These are phyloP conservation scores for Oidiodendron maius DNA, from an alignment of 495 filamentous ascomycete species.

Conservation along the genomic window DNA sequence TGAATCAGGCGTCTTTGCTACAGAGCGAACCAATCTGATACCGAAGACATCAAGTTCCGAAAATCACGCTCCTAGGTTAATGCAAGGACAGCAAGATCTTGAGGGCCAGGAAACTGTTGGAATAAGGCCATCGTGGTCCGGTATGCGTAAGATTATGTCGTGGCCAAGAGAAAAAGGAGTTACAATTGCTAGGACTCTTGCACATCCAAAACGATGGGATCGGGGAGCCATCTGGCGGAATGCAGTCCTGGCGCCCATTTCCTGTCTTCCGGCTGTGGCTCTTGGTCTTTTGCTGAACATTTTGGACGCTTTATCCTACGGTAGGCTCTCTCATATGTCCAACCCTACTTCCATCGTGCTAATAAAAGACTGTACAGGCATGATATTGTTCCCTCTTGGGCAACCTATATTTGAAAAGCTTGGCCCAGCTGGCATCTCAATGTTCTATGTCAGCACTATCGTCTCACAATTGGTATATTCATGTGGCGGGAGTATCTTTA, in stretches of 20 bases:
- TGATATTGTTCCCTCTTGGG: conserved; percentile 92
- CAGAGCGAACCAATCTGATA: conserved; percentile 28
- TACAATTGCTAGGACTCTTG: conserved; percentile 19
- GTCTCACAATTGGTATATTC: conserved; percentile 93
- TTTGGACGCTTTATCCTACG: conserved; percentile 90
- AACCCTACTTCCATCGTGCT: neutral
- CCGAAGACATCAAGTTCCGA: conserved; percentile 1
- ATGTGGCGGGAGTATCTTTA: conserved; percentile 75
- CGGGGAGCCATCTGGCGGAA: conserved; percentile 55
- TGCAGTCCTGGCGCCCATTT: conserved; percentile 58
- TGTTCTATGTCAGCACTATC: conserved; percentile 98
- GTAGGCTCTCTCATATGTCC: conserved; percentile 35
- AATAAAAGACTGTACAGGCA: conserved; percentile 39
- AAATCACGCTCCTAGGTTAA: conserved; percentile 14
- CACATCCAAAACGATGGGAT: conserved; percentile 70
- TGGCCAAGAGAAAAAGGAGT: conserved; percentile 22
- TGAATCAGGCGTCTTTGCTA: conserved; percentile 18
- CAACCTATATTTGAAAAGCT: conserved; percentile 75
- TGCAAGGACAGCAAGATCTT: conserved; percentile 24
- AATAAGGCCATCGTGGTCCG: conserved; percentile 10
- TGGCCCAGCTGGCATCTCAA: conserved; percentile 90
- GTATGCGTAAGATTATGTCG: conserved; percentile 19
- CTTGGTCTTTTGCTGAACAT: conserved; percentile 88
- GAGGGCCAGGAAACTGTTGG: conserved; percentile 29
- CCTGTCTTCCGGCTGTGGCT: conserved; percentile 75